These are phyloP conservation scores for Geotrichum klebahnii DNA, from an alignment of 1,139 yeast genomes.

Conservation along the genomic window DNA sequence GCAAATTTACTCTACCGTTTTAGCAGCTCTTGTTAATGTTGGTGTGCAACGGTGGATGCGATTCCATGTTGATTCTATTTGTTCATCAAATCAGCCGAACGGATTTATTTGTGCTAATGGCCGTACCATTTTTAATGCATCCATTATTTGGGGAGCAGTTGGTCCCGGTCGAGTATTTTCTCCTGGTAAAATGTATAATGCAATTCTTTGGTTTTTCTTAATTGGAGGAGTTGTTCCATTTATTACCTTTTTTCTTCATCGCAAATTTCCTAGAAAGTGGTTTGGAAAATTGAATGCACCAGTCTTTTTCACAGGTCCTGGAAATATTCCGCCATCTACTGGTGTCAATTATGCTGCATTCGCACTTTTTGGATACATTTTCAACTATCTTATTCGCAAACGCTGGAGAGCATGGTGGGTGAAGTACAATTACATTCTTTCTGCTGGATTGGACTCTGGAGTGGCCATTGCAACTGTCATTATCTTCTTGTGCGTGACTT, in stretches of 20 bases:
- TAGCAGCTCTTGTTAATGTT: constrained; percentile 36
- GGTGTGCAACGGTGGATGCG: constrained; percentile 43
- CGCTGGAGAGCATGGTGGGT: constrained; percentile 49
- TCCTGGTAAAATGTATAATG: constrained; percentile 35
- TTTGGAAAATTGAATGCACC: constrained; percentile 42
- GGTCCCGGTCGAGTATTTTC: constrained; percentile 49
- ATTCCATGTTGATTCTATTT: constrained; percentile 45
- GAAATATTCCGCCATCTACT: constrained; percentile 46
- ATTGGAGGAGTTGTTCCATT: constrained; percentile 42
- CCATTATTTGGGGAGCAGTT: constrained; percentile 55
- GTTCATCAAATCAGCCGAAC: constrained; percentile 42
- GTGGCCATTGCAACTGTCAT: constrained; percentile 51
- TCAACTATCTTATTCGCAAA: constrained; percentile 42
- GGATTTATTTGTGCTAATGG: constrained; percentile 47
- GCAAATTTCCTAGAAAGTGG: constrained; percentile 43
- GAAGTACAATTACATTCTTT: constrained; percentile 61
- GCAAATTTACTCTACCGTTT: constrained; percentile 41
- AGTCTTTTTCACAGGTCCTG: constrained; percentile 44
- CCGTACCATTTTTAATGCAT: constrained; percentile 45
- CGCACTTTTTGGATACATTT: constrained; percentile 42
- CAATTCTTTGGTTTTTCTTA: constrained; percentile 41
- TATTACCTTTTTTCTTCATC: constrained; percentile 43
- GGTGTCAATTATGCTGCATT: constrained; percentile 43
- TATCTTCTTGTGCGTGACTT: constrained; percentile 46
- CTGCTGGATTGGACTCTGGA: constrained; percentile 34